These are phyloP conservation scores for Pseudocercospora ulei DNA, from an alignment of 2,329 filamentous ascomycete genomes.

Conservation along the genomic window DNA sequence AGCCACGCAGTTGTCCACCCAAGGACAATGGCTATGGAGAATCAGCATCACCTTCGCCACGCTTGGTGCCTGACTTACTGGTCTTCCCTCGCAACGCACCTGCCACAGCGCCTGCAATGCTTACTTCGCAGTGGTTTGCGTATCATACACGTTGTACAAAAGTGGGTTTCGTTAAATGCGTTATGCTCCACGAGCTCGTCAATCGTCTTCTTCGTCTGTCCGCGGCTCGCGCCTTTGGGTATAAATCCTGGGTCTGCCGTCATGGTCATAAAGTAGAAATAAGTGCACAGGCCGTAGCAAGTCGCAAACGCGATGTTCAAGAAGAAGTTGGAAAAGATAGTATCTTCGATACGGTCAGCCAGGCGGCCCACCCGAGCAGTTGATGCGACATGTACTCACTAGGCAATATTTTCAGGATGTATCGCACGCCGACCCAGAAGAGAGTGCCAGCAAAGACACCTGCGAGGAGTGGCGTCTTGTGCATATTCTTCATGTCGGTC, in stretches of 20 bases:
- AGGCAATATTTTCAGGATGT: slow-evolving; percentile 63
- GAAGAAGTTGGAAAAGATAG: slow-evolving; percentile 57
- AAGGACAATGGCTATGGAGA: slow-evolving; percentile 73
- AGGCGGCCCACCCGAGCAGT: slow-evolving; percentile 4
- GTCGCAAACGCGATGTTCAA: slow-evolving; percentile 65
- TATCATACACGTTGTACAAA: slow-evolving; percentile 91
- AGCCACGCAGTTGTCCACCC: slow-evolving; percentile 93
- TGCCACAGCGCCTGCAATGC: slow-evolving; percentile 82
- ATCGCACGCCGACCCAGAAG: slow-evolving; percentile 69
- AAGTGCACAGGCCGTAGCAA: slow-evolving; percentile 57
- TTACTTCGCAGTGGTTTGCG: slow-evolving; percentile 86
- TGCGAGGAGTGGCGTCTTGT: slow-evolving; percentile 86
- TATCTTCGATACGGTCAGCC: slow-evolving; percentile 43
- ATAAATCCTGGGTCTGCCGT: slow-evolving; percentile 82
- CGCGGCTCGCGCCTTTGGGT: slow-evolving; percentile 78
- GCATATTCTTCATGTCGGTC: slow-evolving; percentile 76
- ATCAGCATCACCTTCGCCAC: slow-evolving; percentile 6
- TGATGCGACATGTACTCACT: slow-evolving; percentile 44
- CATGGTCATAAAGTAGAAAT: slow-evolving; percentile 85
- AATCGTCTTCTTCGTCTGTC: slow-evolving; percentile 80
- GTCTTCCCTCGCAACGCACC: slow-evolving; percentile 92
- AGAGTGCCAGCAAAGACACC: slow-evolving; percentile 85
- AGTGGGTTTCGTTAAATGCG: slow-evolving; percentile 90
- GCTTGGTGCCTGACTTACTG: slow-evolving; percentile 55
- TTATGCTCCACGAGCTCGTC: slow-evolving; percentile 73